Conservation (phyloP, 257 asterid species). For the Nicotiana benthamiana region DNA sequence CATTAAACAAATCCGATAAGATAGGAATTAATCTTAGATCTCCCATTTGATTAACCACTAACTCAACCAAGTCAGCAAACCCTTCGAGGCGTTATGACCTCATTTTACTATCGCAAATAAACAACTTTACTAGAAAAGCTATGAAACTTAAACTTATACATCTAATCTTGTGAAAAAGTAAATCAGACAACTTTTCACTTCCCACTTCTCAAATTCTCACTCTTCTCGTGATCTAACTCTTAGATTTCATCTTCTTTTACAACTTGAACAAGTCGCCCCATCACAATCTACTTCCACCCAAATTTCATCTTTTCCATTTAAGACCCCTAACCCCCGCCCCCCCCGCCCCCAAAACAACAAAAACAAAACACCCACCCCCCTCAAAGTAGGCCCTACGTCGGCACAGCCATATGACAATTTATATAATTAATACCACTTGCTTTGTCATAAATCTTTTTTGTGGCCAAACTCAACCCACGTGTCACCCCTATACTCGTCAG, state of each 20-base stretch:
- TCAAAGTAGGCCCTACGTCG: slow-evolving; percentile 54
- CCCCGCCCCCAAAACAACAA: not conserved
- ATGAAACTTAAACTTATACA: not conserved
- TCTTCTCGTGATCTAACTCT: not conserved
- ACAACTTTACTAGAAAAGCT: not conserved
- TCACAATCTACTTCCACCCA: slow-evolving; percentile 10
- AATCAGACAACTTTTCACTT: not conserved
- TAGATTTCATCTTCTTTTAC: not conserved
- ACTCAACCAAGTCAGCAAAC: fast-evolving
- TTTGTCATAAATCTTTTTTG: slow-evolving; percentile 23
- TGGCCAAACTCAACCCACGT: slow-evolving; percentile 57
- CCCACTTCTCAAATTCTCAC: not conserved
- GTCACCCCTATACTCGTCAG: slow-evolving; percentile 30
- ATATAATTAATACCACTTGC: slow-evolving; percentile 38
- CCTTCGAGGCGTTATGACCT: not conserved
- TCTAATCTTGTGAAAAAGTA: not conserved
- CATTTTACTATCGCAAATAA: not conserved
- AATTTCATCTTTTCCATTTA: slow-evolving; percentile 1
- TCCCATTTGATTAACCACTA: fast-evolving
- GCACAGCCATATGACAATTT: slow-evolving; percentile 65
- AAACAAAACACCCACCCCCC: not conserved
- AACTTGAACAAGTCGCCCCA: slow-evolving; percentile 22
- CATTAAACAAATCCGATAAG: too few relatives aligned
- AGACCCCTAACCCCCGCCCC: not conserved
- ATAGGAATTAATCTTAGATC: fast-evolving